A percentile compares a stretch with the other conserved stretches of the same genome.
These are phyloP conservation scores for Cyberlindnera mississippiensis DNA, from an alignment of 805 yeast species.

Conservation along the genomic window DNA sequence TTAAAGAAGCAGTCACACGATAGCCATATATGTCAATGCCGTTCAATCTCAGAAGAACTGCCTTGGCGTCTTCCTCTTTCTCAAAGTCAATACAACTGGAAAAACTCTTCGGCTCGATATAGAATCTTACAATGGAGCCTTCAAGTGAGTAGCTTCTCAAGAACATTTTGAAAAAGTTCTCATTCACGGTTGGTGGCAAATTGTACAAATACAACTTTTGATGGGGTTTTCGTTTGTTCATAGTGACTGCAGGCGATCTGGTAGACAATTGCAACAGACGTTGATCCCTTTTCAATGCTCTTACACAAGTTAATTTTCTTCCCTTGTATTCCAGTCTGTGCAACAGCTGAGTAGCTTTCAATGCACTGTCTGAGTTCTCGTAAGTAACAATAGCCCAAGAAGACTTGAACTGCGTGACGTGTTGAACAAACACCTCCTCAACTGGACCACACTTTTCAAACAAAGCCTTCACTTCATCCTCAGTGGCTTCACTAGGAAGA, in stretches of 20 bases:
- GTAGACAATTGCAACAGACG: conserved; percentile 16
- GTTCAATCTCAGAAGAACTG: conserved; percentile 21
- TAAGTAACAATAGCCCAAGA: conserved; percentile 49
- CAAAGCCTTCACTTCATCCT: conserved; percentile 37
- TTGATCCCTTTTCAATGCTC: conserved; percentile 26
- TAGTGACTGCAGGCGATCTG: background rate
- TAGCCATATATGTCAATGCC: conserved; percentile 25
- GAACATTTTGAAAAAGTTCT: conserved; percentile 27
- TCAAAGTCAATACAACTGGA: conserved; percentile 27
- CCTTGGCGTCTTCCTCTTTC: conserved; percentile 22
- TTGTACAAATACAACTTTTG: conserved; percentile 23
- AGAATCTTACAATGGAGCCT: conserved; percentile 22
- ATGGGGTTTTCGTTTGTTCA: conserved; percentile 4
- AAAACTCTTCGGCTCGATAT: conserved; percentile 11
- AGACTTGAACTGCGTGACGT: conserved; percentile 28
- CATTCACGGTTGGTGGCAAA: conserved; percentile 25
- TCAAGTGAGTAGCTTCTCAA: conserved; percentile 22
- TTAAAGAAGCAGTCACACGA: conserved; percentile 15
- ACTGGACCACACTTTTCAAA: conserved; percentile 48
- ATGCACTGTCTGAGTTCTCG: conserved; percentile 40
- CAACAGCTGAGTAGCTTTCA: conserved; percentile 36
- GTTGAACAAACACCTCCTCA: conserved; percentile 50
- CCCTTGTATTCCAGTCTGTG: conserved; percentile 29
- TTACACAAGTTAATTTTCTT: conserved; percentile 28
- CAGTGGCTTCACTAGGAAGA: conserved; percentile 38